Evolutionary conservation across 2,329 filamentous ascomycete genomes (phyloP), one percentile per base, ranked within the genome.

Genomic region (Celoporthe dispersa): DNA sequence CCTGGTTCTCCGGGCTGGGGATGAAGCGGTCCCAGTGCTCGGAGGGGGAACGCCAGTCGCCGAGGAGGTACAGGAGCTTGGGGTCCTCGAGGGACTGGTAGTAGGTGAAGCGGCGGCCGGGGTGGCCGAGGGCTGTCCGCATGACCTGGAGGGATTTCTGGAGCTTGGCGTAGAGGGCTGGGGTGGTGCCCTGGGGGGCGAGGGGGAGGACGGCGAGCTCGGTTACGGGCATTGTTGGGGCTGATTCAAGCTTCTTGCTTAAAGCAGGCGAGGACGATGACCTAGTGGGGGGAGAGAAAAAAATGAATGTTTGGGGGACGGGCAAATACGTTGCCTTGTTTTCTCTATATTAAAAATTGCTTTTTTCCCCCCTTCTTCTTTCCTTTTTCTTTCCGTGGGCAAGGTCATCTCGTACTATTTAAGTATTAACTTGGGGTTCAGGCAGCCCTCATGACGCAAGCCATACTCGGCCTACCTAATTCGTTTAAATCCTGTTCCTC

Each of bases 11-110:
- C 22, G 65, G 55, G 28, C 65, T 60, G 22, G 65, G 65, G 6
- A 67, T 61, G 41, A 67, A 67, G 3, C 37, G n/a, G 14, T 67
- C 51, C 65, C 65, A 48, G 53, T 67, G 65, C 53, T 60, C 65
- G 22, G 37, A 44, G 9, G 65, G 39, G 28, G 65, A 67, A 11
- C 35, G 65, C 53, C 65, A 61, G 55, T 67, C 65, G 22, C 53
- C 65, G 5, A 67, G 55, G 25, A 61, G 39, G 35, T 61, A 67
- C 9, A 67, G 37, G 11, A 61, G 16, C 11, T 16, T 11, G 28
- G 53, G n/a, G 16, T 61, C 12, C 22, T 67, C 37, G 12, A 60
- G 19, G 37, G 25, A 28, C 31, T 67, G 65, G 31, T 48, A 67
- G 33, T 61, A 67, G 37, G 22, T 22, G 25, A 67, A 67, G 16